phyloP scores from a whole-genome alignment of 768 basidiomycete genomes.

The Russula emetica region DNA sequence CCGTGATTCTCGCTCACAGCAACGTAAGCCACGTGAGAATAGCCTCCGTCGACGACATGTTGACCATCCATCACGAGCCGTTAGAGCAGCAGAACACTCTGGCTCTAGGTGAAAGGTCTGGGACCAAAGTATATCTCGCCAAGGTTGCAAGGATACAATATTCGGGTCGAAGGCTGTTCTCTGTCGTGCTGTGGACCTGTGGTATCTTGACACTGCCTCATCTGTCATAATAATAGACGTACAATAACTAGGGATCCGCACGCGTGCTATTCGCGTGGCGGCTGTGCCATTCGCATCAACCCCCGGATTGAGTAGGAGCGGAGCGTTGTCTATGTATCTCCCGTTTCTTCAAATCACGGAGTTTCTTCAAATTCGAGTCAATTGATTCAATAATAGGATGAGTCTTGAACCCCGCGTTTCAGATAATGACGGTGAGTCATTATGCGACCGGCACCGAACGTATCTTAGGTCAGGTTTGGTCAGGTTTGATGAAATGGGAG shows the following conservation, averaged over 20 bases:
- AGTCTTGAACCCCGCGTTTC: not conserved
- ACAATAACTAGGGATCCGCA: not conserved
- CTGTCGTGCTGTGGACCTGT: constrained; percentile 3
- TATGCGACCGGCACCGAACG: not conserved
- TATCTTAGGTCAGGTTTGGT: not conserved
- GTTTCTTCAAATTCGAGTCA: constrained; percentile 3
- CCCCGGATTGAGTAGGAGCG: not conserved
- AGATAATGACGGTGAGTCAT: not conserved
- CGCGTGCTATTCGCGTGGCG: not conserved
- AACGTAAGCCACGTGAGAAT: constrained; percentile 1
- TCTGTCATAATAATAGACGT: not conserved
- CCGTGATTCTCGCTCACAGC: not conserved
- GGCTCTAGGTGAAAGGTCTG: not conserved
- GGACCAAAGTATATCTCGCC: not conserved
- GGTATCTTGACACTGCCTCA: constrained; percentile 14
- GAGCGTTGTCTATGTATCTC: not conserved
- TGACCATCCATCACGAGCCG: not conserved
- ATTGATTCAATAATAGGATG: not conserved
- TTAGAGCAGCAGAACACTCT: not conserved
- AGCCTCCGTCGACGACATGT: not conserved
- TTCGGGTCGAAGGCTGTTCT: constrained; percentile 19
- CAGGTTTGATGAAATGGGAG: not conserved
- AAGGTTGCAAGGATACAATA: not conserved
- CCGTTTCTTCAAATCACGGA: not conserved
- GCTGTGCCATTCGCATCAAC: constrained; percentile 6